A percentile compares a stretch with the other conserved stretches of the same genome.
These are phyloP conservation scores for Prunus yedoensis DNA, from an alignment of 331 rosid genomes.

Conservation along the genomic window DNA sequence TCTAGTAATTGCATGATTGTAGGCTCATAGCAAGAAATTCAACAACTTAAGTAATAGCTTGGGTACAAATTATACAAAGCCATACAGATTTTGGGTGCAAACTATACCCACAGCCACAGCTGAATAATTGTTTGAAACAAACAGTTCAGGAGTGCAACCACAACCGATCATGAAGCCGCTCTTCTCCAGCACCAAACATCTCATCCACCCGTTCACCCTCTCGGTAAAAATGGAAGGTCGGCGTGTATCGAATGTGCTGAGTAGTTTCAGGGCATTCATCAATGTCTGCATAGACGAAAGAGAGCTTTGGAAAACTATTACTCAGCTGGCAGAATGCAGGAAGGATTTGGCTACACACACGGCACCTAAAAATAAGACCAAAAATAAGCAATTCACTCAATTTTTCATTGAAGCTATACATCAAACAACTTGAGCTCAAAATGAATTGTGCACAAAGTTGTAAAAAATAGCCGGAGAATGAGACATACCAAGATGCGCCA, in stretches of 20 bases:
- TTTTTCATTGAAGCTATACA: slow-evolving; percentile 15
- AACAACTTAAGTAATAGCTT: neutral
- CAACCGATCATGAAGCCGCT: slow-evolving; percentile 75
- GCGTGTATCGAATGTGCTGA: slow-evolving; percentile 80
- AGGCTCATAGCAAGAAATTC: neutral
- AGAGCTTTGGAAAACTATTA: slow-evolving; percentile 65
- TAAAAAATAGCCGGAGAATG: neutral
- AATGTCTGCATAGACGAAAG: slow-evolving; percentile 76
- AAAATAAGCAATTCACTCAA: neutral
- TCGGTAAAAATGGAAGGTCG: slow-evolving; percentile 75
- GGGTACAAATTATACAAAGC: neutral
- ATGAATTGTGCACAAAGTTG: neutral
- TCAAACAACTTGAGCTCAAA: slow-evolving; percentile 43
- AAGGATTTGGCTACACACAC: slow-evolving; percentile 71
- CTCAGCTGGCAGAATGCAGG: slow-evolving; percentile 74
- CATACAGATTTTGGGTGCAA: too few species aligned
- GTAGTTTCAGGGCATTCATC: slow-evolving; percentile 96
- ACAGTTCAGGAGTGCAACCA: slow-evolving; percentile 69
- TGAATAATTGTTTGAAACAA: too few species aligned
- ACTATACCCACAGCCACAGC: neutral
- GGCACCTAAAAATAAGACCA: slow-evolving; percentile 59
- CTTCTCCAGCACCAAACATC: slow-evolving; percentile 85
- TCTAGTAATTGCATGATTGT: neutral
- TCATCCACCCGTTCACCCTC: slow-evolving; percentile 87
- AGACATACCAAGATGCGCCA: slow-evolving; percentile 83